A percentile compares a stretch with the other conserved stretches of the same genome.
These are phyloP conservation scores for Citrullus mucosospermus DNA, from an alignment of 306 rosid species.

Conservation along the genomic window DNA sequence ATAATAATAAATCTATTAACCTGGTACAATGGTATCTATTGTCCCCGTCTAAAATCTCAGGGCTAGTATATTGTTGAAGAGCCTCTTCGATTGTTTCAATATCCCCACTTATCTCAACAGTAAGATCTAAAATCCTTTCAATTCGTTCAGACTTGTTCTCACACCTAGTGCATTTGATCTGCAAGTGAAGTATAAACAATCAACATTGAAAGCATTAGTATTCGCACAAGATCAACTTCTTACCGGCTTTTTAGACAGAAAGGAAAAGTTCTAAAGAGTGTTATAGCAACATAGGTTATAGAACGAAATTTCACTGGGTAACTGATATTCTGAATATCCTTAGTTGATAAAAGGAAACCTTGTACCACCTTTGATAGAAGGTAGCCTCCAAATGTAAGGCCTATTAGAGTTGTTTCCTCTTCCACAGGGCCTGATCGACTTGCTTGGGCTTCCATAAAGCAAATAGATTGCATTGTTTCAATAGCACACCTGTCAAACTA, in stretches of 20 bases:
- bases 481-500: conserved; percentile 52
- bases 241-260: background rate
- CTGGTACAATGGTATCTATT: conserved; percentile 90
- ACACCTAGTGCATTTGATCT: conserved; percentile 90
- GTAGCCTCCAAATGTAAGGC: conserved; percentile 89
- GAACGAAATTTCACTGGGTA: background rate
- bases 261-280: background rate
- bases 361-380: conserved; percentile 64
- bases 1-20: conserved; percentile 22
- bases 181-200: conserved; percentile 17
- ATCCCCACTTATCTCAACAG: conserved; percentile 95
- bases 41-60: conserved; percentile 85
- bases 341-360: background rate
- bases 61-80: conserved; percentile 56
- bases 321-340: background rate
- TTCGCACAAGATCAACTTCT: background rate
- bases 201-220: background rate
- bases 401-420: conserved; percentile 74
- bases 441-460: conserved; percentile 54
- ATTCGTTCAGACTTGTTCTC: conserved; percentile 80
- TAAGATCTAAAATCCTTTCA: conserved; percentile 92
- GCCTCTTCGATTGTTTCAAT: conserved; percentile 77
- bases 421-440: conserved; percentile 30
- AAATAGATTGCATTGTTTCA: conserved; percentile 81
- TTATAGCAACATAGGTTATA: background rate